phyloP scores from a whole-genome alignment of 73 alveolate genomes.

The Paramecium sexaurelia region DNA sequence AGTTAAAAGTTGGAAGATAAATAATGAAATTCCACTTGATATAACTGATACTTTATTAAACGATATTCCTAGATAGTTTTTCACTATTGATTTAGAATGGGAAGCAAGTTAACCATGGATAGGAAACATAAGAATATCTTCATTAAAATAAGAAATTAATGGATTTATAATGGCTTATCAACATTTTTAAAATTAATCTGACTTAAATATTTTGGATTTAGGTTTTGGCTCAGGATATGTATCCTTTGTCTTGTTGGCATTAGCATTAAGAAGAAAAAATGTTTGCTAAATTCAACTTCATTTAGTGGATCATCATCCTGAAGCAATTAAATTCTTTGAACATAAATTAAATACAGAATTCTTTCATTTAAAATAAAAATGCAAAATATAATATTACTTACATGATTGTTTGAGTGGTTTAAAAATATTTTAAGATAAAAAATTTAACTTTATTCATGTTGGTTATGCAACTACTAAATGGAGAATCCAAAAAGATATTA shows the following conservation, averaged over 20 bases:
- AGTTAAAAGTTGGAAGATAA: background rate
- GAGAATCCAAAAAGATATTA: background rate
- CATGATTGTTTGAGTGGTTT: background rate
- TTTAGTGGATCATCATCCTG: background rate
- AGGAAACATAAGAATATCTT: background rate
- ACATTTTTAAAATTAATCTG: background rate
- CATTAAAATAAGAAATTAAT: background rate
- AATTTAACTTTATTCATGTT: background rate
- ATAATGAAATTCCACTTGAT: background rate
- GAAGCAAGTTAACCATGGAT: background rate
- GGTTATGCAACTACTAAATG: constrained; percentile 28
- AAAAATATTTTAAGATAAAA: background rate
- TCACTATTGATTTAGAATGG: constrained; percentile 23
- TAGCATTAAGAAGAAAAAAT: background rate
- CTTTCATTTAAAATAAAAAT: background rate
- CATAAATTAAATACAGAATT: background rate
- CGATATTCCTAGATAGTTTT: constrained; percentile 21
- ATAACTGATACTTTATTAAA: background rate
- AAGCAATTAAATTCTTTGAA: background rate
- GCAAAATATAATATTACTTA: background rate
- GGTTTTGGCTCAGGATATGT: constrained; percentile 44
- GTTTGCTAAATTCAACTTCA: background rate
- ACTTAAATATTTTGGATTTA: constrained; percentile 4
- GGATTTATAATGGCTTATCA: background rate
- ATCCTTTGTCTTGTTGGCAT: background rate